A percentile compares a stretch with the other conserved stretches of the same genome.
Evolutionary conservation across 2,329 filamentous ascomycete genomes (phyloP).

Genomic region (Monilinia fructicola): DNA sequence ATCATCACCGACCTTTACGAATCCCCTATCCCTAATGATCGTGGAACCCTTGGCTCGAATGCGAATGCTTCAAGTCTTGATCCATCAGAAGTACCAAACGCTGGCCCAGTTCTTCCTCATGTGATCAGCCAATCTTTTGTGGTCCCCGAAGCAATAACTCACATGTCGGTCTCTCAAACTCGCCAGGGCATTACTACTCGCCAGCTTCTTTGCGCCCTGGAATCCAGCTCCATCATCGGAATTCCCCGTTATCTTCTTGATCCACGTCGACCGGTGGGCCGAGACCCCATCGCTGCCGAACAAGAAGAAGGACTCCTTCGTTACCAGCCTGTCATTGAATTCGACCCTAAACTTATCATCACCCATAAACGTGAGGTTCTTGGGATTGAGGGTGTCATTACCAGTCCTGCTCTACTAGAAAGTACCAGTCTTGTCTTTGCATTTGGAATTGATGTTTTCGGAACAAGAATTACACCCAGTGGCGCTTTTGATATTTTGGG

Average conservation of each 20-base stretch:
- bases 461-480: constrained; percentile 82
- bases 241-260: constrained; percentile 80
- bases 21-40: constrained; percentile 77
- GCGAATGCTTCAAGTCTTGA: constrained; percentile 77
- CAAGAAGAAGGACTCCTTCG: constrained; percentile 77
- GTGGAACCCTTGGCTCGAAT: constrained; percentile 70
- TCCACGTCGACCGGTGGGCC: constrained; percentile 79
- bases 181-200: constrained; percentile 87
- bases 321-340: constrained; percentile 75
- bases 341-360: constrained; percentile 77
- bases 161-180: constrained; percentile 83
- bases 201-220: constrained; percentile 76
- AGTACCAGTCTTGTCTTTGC: constrained; percentile 89
- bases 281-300: constrained; percentile 78
- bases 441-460: constrained; percentile 86
- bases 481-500: constrained; percentile 89
- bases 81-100: constrained; percentile 57
- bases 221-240: constrained; percentile 72
- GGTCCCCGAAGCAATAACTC: constrained; percentile 73
- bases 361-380: constrained; percentile 81
- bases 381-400: constrained; percentile 70
- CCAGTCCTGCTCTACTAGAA: constrained; percentile 78
- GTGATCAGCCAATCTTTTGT: constrained; percentile 80
- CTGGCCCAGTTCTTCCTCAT: constrained; percentile 61
- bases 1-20: constrained; percentile 88